Conservation (phyloP, 495 filamentous ascomycete genomes). For the Hamigera avellanea region DNA sequence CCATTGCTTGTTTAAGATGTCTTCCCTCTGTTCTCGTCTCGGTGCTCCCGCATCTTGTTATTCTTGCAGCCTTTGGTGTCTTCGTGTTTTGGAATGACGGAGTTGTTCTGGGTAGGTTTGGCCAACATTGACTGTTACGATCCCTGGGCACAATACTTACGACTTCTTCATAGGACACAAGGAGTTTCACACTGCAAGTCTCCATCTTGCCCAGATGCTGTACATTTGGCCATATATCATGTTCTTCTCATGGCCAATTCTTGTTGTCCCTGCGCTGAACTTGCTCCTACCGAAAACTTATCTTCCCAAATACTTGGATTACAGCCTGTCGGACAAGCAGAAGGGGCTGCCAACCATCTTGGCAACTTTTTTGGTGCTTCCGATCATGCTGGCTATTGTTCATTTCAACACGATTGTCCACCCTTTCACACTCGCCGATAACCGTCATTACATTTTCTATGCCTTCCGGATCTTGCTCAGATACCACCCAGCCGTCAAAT, state of each 20-base stretch:
- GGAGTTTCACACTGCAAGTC: conserved; percentile 76
- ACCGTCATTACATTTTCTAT: conserved; percentile 95
- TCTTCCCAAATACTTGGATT: conserved; percentile 27
- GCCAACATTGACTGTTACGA: neutral
- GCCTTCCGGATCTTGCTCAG: conserved; percentile 76
- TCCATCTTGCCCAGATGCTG: conserved; percentile 87
- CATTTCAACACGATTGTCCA: conserved; percentile 87
- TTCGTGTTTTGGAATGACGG: conserved; percentile 84
- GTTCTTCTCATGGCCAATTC: conserved; percentile 80
- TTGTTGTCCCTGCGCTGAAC: conserved; percentile 42
- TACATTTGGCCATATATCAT: conserved; percentile 84
- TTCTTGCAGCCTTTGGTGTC: conserved; percentile 54
- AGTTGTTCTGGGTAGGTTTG: conserved; percentile 67
- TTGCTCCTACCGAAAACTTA: conserved; percentile 21
- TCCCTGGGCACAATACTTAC: neutral
- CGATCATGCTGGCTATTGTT: conserved; percentile 44
- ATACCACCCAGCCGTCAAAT: conserved; percentile 49
- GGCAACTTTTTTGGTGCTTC: conserved; percentile 25
- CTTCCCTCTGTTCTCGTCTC: conserved; percentile 32
- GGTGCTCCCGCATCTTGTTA: conserved; percentile 53
- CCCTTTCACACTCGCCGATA: conserved; percentile 92
- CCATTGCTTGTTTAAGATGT: conserved; percentile 41
- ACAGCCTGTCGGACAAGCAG: conserved; percentile 23
- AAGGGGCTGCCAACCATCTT: conserved; percentile 24
- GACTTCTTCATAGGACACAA: conserved; percentile 56